Evolutionary conservation across 495 filamentous ascomycete species (phyloP), one percentile per base, ranked within the genome.

Genomic region (Podospora fimiseda): DNA sequence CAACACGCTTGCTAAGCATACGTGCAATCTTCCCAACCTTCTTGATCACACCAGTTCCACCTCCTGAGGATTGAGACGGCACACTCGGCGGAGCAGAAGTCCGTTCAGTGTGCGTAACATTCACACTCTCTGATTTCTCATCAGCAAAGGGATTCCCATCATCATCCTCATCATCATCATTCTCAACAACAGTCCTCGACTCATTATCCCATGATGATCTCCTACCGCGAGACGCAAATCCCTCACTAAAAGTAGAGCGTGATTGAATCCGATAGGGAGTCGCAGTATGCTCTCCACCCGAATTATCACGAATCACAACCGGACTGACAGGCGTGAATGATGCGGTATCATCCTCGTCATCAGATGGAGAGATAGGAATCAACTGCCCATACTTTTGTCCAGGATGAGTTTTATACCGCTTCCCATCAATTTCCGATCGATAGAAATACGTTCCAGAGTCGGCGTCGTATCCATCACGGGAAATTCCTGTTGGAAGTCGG

Each of bases 401-500:
- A 11, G 27, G 27, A 5, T 33, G 5, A 11, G 6, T 33, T 5
- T 11, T 5, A 11, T 33, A 33, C 11, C 27, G 27, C 6, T 5
- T 33, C 6, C 11, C 27, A 11, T 33, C 27, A 11, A 33, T 60
- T 15, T 56, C 38, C 48, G 72, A 68, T 46, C 63, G 69, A 64
- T 70, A 79, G 11, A 66, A 72, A 64, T 80, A 78, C 18, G 57
- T 64, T 51, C 76, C 68, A 5, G 63, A 67, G 50, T 78, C 74
- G 57, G 74, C 75, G 56, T 80, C 77, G 63, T 80, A 80, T 55
- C 70, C 76, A 40, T 75, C 64, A 52, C 74, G 71, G 20, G 61
- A 49, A 69, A 80, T 74, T 59, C 75, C 74, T 43, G 76, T 68
- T 30, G 77, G 76, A 15, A 80, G 65, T 33, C 27, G 27, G 40